Conservation (phyloP, 306 rosid species). For the Casuarina cunninghamiana region DNA sequence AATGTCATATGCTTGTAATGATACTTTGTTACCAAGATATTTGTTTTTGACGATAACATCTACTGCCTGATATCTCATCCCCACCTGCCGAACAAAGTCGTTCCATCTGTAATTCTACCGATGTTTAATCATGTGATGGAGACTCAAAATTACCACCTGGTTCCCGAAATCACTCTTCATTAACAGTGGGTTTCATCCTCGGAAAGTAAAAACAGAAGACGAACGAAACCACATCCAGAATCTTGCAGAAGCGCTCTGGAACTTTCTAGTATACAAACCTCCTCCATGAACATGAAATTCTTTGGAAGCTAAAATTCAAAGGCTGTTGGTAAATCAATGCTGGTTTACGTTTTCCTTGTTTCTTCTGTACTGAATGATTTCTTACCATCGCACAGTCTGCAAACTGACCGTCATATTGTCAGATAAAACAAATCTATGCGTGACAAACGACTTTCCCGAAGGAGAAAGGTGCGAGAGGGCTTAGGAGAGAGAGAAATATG, state of each 20-base stretch:
- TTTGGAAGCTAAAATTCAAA: no score
- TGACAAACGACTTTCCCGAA: conserved; percentile 35
- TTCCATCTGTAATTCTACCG: conserved; percentile 9
- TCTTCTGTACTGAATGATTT: no score
- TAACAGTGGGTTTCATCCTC: background rate
- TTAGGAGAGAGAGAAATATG: conserved; percentile 39
- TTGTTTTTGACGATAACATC: background rate
- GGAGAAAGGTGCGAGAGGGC: conserved; percentile 9
- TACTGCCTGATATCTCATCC: background rate
- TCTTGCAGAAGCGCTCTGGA: background rate
- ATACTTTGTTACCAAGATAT: background rate
- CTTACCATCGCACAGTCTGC: background rate
- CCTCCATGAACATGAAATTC: no score
- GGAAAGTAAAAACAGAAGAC: background rate
- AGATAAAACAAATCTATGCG: background rate
- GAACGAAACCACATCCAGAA: background rate
- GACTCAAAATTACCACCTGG: no score
- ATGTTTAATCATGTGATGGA: background rate
- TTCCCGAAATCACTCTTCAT: background rate
- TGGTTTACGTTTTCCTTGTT: no score
- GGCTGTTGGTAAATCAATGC: no score
- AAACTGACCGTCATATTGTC: background rate
- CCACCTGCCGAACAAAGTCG: background rate
- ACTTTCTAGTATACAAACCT: background rate
- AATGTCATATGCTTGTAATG: background rate